Conservation (phyloP, 1,284 basidiomycete species). For the Rhodotorula sp. region DNA sequence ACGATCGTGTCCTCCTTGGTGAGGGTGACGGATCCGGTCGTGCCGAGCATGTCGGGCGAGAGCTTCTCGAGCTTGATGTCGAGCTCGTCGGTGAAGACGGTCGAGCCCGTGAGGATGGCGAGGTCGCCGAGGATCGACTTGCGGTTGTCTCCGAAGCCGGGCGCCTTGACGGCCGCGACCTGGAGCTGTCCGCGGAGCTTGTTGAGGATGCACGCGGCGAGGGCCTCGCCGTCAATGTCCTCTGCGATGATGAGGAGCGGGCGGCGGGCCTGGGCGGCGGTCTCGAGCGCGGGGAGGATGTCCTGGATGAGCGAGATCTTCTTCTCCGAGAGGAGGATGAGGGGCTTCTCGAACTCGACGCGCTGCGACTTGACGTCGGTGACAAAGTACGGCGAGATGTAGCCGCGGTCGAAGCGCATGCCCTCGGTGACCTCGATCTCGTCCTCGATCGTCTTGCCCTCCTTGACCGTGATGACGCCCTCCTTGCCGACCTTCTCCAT, state of each 20-base stretch:
- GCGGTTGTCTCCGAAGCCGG: slow-evolving; percentile 96
- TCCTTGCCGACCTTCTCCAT: slow-evolving; percentile 99
- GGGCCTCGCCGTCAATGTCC: slow-evolving; percentile 95
- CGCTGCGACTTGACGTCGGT: slow-evolving; percentile 97
- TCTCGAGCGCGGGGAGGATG: slow-evolving; percentile 90
- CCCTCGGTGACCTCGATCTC: slow-evolving; percentile 99
- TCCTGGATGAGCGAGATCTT: slow-evolving; percentile 95
- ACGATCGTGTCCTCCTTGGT: slow-evolving; percentile 99
- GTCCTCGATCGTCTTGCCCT: slow-evolving; percentile 95
- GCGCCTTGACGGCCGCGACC: slow-evolving; percentile 91
- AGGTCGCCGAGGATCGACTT: slow-evolving; percentile 96
- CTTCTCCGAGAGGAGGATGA: slow-evolving; percentile 92
- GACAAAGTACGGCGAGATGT: slow-evolving; percentile 98
- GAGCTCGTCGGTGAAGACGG: slow-evolving; percentile 96
- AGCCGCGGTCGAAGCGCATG: slow-evolving; percentile 99
- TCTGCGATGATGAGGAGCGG: slow-evolving; percentile 95
- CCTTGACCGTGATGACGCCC: slow-evolving; percentile 97
- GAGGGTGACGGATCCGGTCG: slow-evolving; percentile 86
- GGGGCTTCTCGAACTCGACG: slow-evolving; percentile 87
- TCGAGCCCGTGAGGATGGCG: slow-evolving; percentile 93
- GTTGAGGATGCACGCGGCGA: slow-evolving; percentile 96
- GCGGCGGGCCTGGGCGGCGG: slow-evolving; percentile 83
- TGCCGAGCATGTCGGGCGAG: slow-evolving; percentile 84
- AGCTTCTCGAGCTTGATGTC: slow-evolving; percentile 96
- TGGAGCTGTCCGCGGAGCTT: slow-evolving; percentile 95